Conservation (phyloP, 1,284 basidiomycete species). For the Pholiota adiposa region DNA sequence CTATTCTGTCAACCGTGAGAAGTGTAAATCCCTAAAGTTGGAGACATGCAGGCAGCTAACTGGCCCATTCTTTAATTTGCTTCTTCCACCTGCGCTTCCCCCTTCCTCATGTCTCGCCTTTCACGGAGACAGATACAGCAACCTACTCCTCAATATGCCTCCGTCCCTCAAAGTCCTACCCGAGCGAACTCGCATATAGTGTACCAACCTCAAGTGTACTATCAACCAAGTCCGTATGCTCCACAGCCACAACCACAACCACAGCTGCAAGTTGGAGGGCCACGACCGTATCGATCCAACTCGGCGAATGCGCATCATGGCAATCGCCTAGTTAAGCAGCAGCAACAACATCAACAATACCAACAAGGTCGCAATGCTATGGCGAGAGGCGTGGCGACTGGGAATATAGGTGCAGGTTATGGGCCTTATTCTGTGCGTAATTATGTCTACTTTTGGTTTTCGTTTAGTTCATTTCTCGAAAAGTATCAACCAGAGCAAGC, state of each 20-base stretch:
- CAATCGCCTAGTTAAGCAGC: conserved; percentile 22
- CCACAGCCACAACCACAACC: conserved; percentile 1
- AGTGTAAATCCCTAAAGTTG: conserved; percentile 22
- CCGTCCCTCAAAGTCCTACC: conserved; percentile 37
- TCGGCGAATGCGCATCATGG: conserved; percentile 23
- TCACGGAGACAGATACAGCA: conserved; percentile 34
- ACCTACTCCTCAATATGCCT: conserved; percentile 37
- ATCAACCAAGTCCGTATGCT: conserved; percentile 14
- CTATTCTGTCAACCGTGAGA: conserved; percentile 25
- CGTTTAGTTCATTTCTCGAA: background rate
- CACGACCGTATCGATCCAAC: conserved; percentile 31
- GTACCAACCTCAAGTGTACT: conserved; percentile 13
- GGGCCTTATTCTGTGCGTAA: conserved; percentile 78
- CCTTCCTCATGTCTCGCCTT: conserved; percentile 38
- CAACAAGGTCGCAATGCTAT: conserved; percentile 52
- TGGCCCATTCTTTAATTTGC: conserved; percentile 14
- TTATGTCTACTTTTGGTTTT: conserved; percentile 3
- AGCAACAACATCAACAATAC: conserved; percentile 13
- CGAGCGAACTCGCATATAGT: conserved; percentile 15
- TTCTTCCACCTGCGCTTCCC: conserved; percentile 23
- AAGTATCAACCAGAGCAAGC: conserved; percentile 64
- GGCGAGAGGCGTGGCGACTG: conserved; percentile 71
- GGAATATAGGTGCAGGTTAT: conserved; percentile 73
- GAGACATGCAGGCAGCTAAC: conserved; percentile 14
- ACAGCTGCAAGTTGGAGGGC: conserved; percentile 22